A percentile compares a stretch with the other conserved stretches of the same genome.
Conservation (phyloP, 2,329 filamentous ascomycete genomes). For the Monosporascus sp. region DNA sequence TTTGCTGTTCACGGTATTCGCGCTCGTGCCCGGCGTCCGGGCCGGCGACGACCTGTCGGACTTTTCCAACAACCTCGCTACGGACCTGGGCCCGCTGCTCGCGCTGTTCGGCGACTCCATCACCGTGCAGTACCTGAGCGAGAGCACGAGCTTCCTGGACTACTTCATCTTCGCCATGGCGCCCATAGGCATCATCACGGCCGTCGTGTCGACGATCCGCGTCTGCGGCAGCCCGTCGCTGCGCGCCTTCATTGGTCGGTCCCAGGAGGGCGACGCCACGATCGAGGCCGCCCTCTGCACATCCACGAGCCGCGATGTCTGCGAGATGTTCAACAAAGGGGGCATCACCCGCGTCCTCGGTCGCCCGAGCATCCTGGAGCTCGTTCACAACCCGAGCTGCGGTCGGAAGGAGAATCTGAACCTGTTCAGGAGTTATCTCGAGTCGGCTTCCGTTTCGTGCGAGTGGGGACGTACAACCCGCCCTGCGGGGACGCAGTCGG, state of each 20-base stretch:
- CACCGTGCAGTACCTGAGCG: slow-evolving; percentile 18
- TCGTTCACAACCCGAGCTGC: slow-evolving; percentile 11
- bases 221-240: slow-evolving; percentile 18
- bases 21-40: not conserved
- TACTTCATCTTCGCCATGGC: slow-evolving; percentile 28
- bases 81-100: slow-evolving; percentile 28
- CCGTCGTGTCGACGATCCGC: slow-evolving; percentile 25
- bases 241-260: slow-evolving; percentile 32
- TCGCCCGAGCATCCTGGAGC: slow-evolving; percentile 24
- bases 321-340: slow-evolving; percentile 30
- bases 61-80: slow-evolving; percentile 30
- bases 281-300: slow-evolving; percentile 34
- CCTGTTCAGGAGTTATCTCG: not conserved
- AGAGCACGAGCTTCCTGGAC: slow-evolving; percentile 24
- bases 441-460: not conserved
- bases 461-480: not conserved
- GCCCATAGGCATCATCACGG: slow-evolving; percentile 34
- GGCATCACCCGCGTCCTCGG: slow-evolving; percentile 29
- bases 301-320: slow-evolving; percentile 32
- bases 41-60: slow-evolving; percentile 7
- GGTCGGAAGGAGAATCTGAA: not conserved
- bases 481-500: not conserved
- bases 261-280: slow-evolving; percentile 26
- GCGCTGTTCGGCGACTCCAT: slow-evolving; percentile 30
- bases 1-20: not conserved